phyloP scores from a whole-genome alignment of 208 protist genomes.

The Trypanosoma mega region DNA sequence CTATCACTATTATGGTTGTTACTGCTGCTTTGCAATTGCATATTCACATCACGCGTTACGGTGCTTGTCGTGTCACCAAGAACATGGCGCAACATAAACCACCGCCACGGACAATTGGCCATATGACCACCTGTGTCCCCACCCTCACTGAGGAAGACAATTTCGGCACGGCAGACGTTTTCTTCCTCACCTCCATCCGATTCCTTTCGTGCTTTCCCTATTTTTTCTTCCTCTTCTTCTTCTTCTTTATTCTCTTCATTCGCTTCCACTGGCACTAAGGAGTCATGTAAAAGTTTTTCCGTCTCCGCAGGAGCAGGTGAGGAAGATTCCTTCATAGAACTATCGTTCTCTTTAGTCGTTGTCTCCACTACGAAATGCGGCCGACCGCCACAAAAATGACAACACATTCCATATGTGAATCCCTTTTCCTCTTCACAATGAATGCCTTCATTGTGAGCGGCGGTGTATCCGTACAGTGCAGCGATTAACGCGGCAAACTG shows the following conservation, averaged over 20 bases:
- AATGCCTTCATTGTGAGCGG: no score
- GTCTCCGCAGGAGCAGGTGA: no score
- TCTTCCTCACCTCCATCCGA: not conserved
- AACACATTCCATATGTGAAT: constrained; percentile 4
- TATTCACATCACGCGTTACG: no score
- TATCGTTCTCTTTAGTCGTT: not conserved
- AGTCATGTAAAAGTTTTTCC: no score
- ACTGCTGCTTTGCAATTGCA: no score
- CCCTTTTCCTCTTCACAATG: no score
- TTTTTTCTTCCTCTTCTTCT: not conserved
- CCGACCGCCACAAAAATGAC: constrained; percentile 24
- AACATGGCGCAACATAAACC: constrained; percentile 15
- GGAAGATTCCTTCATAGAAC: no score
- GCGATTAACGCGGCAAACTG: constrained; percentile 6
- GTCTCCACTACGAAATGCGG: constrained; percentile 6
- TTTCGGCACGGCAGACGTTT: not conserved
- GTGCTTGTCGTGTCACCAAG: constrained; percentile 12
- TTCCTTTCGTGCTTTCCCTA: not conserved
- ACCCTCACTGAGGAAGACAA: constrained; percentile 15
- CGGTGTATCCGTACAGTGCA: constrained; percentile 19
- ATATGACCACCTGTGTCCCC: constrained; percentile 16
- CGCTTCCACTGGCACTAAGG: no score
- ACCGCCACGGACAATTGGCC: constrained; percentile 24
- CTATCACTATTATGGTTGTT: no score
- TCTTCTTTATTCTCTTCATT: not conserved